Evolutionary conservation across 768 basidiomycete species (phyloP), one percentile per base, ranked within the genome.

Genomic region (Dendrothele bispora): DNA sequence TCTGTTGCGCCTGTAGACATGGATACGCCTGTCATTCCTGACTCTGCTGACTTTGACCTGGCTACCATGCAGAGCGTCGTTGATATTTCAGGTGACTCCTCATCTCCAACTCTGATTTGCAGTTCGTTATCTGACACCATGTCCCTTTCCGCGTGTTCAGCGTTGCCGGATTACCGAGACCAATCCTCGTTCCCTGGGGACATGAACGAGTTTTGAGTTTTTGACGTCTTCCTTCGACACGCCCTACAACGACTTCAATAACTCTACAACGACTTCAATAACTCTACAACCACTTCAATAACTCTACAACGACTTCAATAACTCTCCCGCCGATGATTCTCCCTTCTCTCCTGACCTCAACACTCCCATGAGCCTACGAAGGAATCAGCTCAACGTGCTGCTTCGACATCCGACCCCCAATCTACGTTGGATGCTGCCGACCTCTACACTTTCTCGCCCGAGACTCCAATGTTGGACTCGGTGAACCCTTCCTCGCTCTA

Each of bases 381-480:
- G 12, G 15, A 36, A 29, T 43, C 30, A 15, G 24, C 43, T n/a
- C n/a, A n/a, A 17, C 43, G 43, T 20, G 17, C 18, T 20, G n/a
- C 22, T 21, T 7, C 34, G 17, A 17, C 28, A 14, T 8, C 44
- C n/a, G 43, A 46, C 17, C 64, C 2, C 74, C 39, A n/a, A n/a
- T n/a, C n/a, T n/a, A n/a, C n/a, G n/a, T n/a, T 56, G 4, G 52
- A 63, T 49, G 60, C 73, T 45, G 67, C 69, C 36, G 60, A 49
- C 3, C 54, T 82, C 51, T 77, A 77, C 55, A 66, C 59, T 4
- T 67, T 84, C 55, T 77, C 83, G 6, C 82, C 83, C 1, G 61
- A 58, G 25, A 77, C 79, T 5, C 82, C 81, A 1, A 51, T 69
- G 24, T 61, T 84, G 38, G 72, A 82, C 49, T 51, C 64, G 38